Conservation (phyloP, 495 filamentous ascomycete species). For the Neurospora intermedia region DNA sequence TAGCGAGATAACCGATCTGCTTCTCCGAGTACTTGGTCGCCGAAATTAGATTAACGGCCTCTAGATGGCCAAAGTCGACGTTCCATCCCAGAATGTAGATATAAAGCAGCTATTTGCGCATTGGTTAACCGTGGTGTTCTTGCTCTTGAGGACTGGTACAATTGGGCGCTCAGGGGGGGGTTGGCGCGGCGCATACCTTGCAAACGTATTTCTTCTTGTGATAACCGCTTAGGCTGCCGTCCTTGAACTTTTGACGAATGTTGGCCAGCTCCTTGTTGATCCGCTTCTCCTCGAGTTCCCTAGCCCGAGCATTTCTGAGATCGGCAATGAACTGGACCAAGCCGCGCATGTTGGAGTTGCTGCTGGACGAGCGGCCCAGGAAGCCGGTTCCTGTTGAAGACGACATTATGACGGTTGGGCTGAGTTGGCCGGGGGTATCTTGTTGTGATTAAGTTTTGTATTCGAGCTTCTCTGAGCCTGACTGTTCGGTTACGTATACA, state of each 20-base stretch:
- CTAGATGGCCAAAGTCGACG: constrained; percentile 96
- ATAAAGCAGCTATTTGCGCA: constrained; percentile 62
- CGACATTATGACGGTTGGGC: constrained; percentile 32
- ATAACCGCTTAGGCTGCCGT: constrained; percentile 85
- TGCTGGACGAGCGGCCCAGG: constrained; percentile 49
- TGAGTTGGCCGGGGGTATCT: not conserved
- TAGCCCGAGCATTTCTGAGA: constrained; percentile 83
- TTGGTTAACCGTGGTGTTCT: constrained; percentile 17
- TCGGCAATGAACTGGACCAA: constrained; percentile 98
- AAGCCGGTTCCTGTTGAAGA: constrained; percentile 46
- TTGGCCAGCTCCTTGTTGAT: constrained; percentile 99
- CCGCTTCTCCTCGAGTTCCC: constrained; percentile 95
- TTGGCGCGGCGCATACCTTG: constrained; percentile 48
- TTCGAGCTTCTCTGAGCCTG: not conserved
- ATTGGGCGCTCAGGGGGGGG: not conserved
- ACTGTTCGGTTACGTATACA: not conserved
- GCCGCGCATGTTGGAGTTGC: constrained; percentile 65
- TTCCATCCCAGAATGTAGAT: constrained; percentile 99
- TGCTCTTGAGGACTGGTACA: not conserved
- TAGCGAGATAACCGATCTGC: constrained; percentile 96
- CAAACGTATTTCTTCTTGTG: constrained; percentile 99
- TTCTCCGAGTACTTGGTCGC: constrained; percentile 98
- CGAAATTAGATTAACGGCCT: constrained; percentile 95
- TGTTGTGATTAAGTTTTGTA: not conserved
- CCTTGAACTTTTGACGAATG: constrained; percentile 84